Conservation (phyloP, 139 green algal species). For the Chlorella vulgaris region DNA sequence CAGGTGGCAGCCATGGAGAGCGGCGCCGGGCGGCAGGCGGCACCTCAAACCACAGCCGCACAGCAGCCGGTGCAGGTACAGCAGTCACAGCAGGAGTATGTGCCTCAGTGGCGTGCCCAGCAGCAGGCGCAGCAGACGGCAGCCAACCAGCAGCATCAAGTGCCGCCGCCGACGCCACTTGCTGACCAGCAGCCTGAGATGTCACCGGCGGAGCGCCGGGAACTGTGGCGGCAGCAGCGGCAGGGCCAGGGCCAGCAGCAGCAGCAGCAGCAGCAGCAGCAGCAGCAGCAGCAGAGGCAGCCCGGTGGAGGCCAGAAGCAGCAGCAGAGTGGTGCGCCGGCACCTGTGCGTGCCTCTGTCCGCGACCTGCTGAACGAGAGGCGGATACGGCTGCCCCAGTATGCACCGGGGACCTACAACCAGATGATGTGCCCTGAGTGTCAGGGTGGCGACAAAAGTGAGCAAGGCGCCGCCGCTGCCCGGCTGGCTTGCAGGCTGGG, state of each 20-base stretch:
- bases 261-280: not conserved
- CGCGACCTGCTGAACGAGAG: slow-evolving; percentile 46
- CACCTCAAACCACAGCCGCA: no score
- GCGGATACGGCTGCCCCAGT: slow-evolving; percentile 41
- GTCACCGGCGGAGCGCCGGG: no score
- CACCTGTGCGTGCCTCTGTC: slow-evolving; percentile 29
- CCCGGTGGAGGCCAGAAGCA: slow-evolving; percentile 1
- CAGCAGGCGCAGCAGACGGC: not conserved
- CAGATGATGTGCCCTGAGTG: slow-evolving; percentile 56
- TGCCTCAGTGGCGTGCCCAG: slow-evolving; percentile 3
- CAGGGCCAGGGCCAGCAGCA: not conserved
- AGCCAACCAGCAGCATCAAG: no score
- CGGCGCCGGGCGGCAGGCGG: not conserved
- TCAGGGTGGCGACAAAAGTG: slow-evolving; percentile 47
- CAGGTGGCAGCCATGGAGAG: slow-evolving; percentile 5
- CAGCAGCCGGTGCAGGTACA: not conserved
- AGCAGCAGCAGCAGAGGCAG: slow-evolving; percentile 7
- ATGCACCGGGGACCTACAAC: slow-evolving; percentile 48
- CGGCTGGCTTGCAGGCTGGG: not conserved
- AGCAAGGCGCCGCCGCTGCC: slow-evolving; percentile 3
- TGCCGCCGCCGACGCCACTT: no score
- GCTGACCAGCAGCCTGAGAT: no score
- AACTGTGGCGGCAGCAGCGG: no score
- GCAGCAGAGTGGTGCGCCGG: slow-evolving; percentile 1
- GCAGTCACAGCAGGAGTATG: not conserved